phyloP scores from a whole-genome alignment of 2,329 filamentous ascomycete genomes.

The Monosporascus sp. region DNA sequence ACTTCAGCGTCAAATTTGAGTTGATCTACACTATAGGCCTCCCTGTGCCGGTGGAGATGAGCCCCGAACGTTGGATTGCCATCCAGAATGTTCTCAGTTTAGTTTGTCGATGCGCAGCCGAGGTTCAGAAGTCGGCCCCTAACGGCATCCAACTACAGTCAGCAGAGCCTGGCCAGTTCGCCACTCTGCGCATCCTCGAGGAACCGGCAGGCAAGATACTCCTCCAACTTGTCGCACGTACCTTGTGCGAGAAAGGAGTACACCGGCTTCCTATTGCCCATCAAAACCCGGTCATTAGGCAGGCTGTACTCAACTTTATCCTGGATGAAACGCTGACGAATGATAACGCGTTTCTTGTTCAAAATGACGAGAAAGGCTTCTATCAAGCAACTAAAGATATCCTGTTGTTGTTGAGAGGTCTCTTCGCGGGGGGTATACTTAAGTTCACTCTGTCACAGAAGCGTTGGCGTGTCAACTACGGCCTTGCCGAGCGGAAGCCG shows the following conservation, averaged over 20 bases:
- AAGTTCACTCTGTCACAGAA: slow-evolving; percentile 50
- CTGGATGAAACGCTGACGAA: slow-evolving; percentile 31
- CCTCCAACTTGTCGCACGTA: slow-evolving; percentile 26
- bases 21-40: slow-evolving; percentile 57
- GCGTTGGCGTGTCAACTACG: slow-evolving; percentile 62
- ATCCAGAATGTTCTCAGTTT: slow-evolving; percentile 48
- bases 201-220: slow-evolving; percentile 24
- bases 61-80: slow-evolving; percentile 50
- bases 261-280: slow-evolving; percentile 35
- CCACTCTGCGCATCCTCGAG: slow-evolving; percentile 43
- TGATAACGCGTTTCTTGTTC: slow-evolving; percentile 28
- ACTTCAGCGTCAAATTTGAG: slow-evolving; percentile 56
- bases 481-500: slow-evolving; percentile 38
- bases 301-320: slow-evolving; percentile 36
- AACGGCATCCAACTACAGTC: slow-evolving; percentile 37
- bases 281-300: slow-evolving; percentile 24
- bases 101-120: slow-evolving; percentile 26
- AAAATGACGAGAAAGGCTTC: slow-evolving; percentile 28
- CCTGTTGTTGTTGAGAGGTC: slow-evolving; percentile 47
- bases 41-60: slow-evolving; percentile 44
- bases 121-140: slow-evolving; percentile 27
- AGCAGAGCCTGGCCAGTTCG: slow-evolving; percentile 33
- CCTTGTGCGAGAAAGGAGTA: slow-evolving; percentile 39
- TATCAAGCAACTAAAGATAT: slow-evolving; percentile 24
- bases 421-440: slow-evolving; percentile 52